Percentiles rank a stretch among this genome's conserved stretches.
These are phyloP conservation scores for Beauveria brongniartii DNA, from an alignment of 2,329 filamentous ascomycete genomes.

Conservation along the genomic window DNA sequence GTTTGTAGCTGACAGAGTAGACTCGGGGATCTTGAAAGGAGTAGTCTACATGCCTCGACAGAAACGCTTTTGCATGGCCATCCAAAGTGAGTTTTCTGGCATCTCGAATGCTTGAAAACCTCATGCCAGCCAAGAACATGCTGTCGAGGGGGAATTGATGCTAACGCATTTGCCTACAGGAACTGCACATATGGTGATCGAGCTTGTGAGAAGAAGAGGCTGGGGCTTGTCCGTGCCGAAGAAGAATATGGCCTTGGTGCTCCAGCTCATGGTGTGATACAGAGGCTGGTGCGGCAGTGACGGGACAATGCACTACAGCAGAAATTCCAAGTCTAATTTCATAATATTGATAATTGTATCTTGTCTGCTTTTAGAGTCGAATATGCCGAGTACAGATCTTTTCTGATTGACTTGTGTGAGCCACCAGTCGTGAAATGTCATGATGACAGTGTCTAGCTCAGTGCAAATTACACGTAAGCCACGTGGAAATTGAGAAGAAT, in stretches of 20 bases:
- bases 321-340: no score
- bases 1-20: not conserved
- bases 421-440: no score
- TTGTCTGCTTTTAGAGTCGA: no score
- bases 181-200: not conserved
- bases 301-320: no score
- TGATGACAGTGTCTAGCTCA: no score
- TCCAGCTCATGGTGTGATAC: not conserved
- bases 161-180: not conserved
- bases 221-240: not conserved
- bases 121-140: not conserved
- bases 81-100: not conserved
- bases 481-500: no score
- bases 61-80: not conserved
- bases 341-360: no score
- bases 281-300: conserved; percentile 3
- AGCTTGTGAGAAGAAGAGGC: not conserved
- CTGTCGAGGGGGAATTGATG: not conserved
- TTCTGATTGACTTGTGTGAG: no score
- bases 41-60: not conserved
- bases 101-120: no score
- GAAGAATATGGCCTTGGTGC: not conserved
- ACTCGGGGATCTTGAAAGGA: not conserved
- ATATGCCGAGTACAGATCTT: no score
- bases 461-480: no score